Percentiles rank a stretch among this genome's conserved stretches.
These are phyloP conservation scores for Tubosaeta brunneosetosa DNA, from an alignment of 768 basidiomycete species.

Conservation along the genomic window DNA sequence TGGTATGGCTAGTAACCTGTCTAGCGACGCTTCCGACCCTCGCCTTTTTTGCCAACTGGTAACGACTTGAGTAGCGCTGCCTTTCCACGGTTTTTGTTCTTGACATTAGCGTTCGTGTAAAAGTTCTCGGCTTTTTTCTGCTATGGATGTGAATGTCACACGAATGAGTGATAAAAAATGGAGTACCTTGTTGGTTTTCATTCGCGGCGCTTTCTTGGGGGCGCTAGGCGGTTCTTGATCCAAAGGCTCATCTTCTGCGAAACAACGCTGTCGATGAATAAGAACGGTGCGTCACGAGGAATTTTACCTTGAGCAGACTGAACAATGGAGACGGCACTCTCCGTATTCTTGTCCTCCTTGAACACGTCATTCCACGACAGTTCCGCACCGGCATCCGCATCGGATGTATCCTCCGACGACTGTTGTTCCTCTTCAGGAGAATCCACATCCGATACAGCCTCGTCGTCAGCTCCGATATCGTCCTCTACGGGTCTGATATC, in stretches of 20 bases:
- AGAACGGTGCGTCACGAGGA: slow-evolving; percentile 2
- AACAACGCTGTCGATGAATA: slow-evolving; percentile 6
- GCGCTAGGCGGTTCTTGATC: slow-evolving; percentile 34
- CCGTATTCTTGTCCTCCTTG: slow-evolving; percentile 39
- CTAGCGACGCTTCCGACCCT: slow-evolving; percentile 37
- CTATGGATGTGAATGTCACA: slow-evolving; percentile 7
- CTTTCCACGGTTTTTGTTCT: slow-evolving; percentile 77
- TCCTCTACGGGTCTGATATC: slow-evolving; percentile 69
- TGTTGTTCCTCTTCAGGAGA: slow-evolving; percentile 42
- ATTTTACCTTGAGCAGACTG: slow-evolving; percentile 19
- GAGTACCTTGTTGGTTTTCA: slow-evolving; percentile 89
- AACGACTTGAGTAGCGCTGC: slow-evolving; percentile 55
- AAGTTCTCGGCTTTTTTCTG: slow-evolving; percentile 89
- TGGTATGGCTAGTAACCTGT: slow-evolving; percentile 11
- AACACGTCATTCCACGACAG: slow-evolving; percentile 89
- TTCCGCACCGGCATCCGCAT: slow-evolving; percentile 40
- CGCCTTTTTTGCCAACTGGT: slow-evolving; percentile 46
- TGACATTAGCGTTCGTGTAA: slow-evolving; percentile 79
- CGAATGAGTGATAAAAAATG: background rate
- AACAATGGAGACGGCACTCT: slow-evolving; percentile 10
- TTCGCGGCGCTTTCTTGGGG: slow-evolving; percentile 62
- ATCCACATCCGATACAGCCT: slow-evolving; percentile 27
- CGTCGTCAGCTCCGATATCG: slow-evolving; percentile 34
- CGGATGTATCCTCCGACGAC: slow-evolving; percentile 31
- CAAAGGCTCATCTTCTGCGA: slow-evolving; percentile 26